Evolutionary conservation across 2,329 filamentous ascomycete species (phyloP).

Genomic region (Juglanconis sp.): DNA sequence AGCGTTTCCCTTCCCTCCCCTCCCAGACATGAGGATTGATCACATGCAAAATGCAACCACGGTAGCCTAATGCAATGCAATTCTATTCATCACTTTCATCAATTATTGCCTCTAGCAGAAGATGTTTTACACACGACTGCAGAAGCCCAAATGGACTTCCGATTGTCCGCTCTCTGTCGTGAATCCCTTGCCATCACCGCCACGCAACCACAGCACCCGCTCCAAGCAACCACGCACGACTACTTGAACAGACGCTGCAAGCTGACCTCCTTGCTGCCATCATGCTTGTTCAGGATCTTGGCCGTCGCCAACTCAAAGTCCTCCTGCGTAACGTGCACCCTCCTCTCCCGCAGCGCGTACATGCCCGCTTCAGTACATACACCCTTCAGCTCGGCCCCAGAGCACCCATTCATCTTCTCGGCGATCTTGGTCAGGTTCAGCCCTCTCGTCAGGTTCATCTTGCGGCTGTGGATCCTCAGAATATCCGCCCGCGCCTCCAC

Average conservation of each 20-base stretch:
- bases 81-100: slow-evolving; percentile 16
- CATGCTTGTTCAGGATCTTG: slow-evolving; percentile 99
- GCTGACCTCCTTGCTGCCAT: slow-evolving; percentile 80
- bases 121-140: slow-evolving; percentile 13
- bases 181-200: background rate
- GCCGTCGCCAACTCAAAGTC: slow-evolving; percentile 98
- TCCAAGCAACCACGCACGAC: background rate
- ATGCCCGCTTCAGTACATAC: slow-evolving; percentile 98
- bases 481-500: slow-evolving; percentile 97
- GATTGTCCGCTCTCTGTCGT: background rate
- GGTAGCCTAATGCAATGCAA: background rate
- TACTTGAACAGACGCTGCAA: slow-evolving; percentile 20
- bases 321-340: slow-evolving; percentile 97
- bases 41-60: background rate
- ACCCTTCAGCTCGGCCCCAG: slow-evolving; percentile 95
- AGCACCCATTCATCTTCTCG: slow-evolving; percentile 99
- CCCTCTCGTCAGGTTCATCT: slow-evolving; percentile 96
- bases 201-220: background rate
- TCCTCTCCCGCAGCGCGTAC: slow-evolving; percentile 91
- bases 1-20: no score
- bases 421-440: slow-evolving; percentile 98
- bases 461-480: slow-evolving; percentile 92
- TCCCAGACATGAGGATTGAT: no score
- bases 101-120: slow-evolving; percentile 13
- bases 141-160: background rate